Evolutionary conservation across 2,329 filamentous ascomycete species (phyloP).

Genomic region (Neonectria sp.): DNA sequence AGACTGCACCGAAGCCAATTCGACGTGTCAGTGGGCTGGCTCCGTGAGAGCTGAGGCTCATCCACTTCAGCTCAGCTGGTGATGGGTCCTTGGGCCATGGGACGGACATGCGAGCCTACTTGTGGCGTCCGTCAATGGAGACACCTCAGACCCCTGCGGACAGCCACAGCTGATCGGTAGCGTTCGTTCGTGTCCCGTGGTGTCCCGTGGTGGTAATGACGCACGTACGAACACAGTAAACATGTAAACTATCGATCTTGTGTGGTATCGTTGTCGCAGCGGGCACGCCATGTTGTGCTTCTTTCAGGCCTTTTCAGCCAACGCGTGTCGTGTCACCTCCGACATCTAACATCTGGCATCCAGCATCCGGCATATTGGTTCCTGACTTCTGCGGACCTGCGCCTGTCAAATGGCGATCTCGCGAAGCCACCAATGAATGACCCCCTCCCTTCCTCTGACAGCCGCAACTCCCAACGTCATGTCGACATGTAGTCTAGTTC

Average conservation of each 20-base stretch:
- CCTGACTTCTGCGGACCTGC: slow-evolving; percentile 14
- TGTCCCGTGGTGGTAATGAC: slow-evolving; percentile 15
- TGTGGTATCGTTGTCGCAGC: slow-evolving; percentile 11
- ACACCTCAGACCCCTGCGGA: slow-evolving; percentile 18
- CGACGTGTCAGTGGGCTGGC: slow-evolving; percentile 14
- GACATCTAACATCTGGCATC: not conserved
- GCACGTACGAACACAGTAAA: slow-evolving; percentile 4
- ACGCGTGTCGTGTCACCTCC: slow-evolving; percentile 6
- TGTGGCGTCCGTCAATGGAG: not conserved
- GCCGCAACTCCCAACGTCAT: not conserved
- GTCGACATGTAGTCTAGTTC: not conserved
- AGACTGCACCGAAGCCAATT: slow-evolving; percentile 10
- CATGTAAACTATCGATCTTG: slow-evolving; percentile 15
- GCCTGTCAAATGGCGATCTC: slow-evolving; percentile 19
- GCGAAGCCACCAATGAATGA: slow-evolving; percentile 11
- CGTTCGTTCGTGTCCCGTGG: not conserved
- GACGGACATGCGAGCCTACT: not conserved
- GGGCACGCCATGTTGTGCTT: slow-evolving; percentile 14
- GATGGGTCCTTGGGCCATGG: slow-evolving; percentile 17
- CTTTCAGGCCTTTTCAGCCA: not conserved
- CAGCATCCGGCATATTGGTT: not conserved
- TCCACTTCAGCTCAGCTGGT: slow-evolving; percentile 23
- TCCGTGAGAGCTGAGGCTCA: slow-evolving; percentile 19
- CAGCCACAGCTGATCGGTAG: slow-evolving; percentile 26
- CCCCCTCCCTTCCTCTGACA: too few relatives aligned